These are phyloP conservation scores for Lipomyces orientalis DNA, from an alignment of 805 yeast species.

Conservation along the genomic window DNA sequence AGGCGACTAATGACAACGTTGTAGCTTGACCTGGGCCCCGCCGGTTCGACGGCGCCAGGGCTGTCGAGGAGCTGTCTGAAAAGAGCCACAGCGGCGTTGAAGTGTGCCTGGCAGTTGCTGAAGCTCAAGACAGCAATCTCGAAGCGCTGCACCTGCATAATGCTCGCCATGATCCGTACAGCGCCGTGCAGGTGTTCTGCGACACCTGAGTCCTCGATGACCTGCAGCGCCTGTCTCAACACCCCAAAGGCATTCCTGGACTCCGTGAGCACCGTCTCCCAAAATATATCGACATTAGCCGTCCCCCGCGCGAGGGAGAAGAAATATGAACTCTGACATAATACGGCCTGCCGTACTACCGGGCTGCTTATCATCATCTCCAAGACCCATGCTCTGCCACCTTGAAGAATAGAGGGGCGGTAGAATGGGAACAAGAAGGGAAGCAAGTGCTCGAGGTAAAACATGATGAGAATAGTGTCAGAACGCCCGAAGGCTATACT, in stretches of 20 bases:
- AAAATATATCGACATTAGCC: not conserved
- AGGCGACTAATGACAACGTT: not conserved
- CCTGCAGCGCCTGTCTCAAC: not conserved
- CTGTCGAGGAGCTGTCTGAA: not conserved
- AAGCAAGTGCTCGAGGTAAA: not conserved
- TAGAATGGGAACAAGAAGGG: not conserved
- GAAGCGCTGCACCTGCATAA: not conserved
- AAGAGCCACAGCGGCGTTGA: not conserved
- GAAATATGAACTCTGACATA: slow-evolving; percentile 2
- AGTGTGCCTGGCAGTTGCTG: not conserved
- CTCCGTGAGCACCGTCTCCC: not conserved
- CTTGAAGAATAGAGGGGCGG: not conserved
- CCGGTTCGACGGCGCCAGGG: not conserved
- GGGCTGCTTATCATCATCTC: not conserved
- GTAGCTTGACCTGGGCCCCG: not conserved
- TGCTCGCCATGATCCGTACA: not conserved
- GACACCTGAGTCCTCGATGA: not conserved
- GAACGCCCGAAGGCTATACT: too few species aligned
- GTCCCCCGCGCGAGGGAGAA: not conserved
- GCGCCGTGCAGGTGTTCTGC: not conserved
- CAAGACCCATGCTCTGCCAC: not conserved
- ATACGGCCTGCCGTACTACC: not conserved
- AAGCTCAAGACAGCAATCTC: not conserved
- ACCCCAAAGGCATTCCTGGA: not conserved
- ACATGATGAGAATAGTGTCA: not conserved